A percentile compares a stretch with the other conserved stretches of the same genome.
Conservation (phyloP, 768 basidiomycete genomes). For the Boletus pseudopeckii region DNA sequence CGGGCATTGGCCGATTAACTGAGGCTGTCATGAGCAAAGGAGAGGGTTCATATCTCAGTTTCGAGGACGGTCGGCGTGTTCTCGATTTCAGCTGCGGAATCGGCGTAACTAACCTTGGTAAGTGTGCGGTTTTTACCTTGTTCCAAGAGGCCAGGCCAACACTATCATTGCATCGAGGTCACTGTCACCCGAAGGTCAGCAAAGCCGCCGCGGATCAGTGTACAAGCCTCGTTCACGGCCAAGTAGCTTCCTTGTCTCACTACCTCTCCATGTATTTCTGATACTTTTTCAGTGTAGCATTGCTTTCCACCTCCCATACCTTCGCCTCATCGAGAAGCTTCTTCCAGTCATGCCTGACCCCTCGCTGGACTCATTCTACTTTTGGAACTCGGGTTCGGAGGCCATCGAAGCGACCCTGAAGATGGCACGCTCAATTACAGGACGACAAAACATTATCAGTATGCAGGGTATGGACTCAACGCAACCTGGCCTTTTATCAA, state of each 20-base stretch:
- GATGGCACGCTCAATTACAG: slow-evolving; percentile 75
- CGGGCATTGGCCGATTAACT: slow-evolving; percentile 40
- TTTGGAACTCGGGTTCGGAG: slow-evolving; percentile 96
- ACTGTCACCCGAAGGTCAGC: slow-evolving; percentile 85
- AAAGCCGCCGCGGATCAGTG: slow-evolving; percentile 88
- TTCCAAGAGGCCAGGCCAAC: neutral
- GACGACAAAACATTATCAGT: slow-evolving; percentile 81
- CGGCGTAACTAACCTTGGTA: slow-evolving; percentile 82
- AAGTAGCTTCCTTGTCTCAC: slow-evolving; percentile 41
- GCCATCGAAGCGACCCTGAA: slow-evolving; percentile 89
- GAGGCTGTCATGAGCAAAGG: slow-evolving; percentile 63
- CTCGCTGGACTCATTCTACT: slow-evolving; percentile 93
- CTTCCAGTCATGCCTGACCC: slow-evolving; percentile 87
- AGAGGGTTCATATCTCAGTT: slow-evolving; percentile 68
- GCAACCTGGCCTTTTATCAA: neutral
- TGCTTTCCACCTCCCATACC: slow-evolving; percentile 81
- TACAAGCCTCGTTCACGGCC: slow-evolving; percentile 72
- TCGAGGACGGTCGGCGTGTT: slow-evolving; percentile 67
- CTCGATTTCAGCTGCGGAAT: slow-evolving; percentile 90
- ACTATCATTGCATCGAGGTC: slow-evolving; percentile 45
- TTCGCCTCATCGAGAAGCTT: slow-evolving; percentile 80
- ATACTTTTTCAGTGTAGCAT: slow-evolving; percentile 72
- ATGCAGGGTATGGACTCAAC: slow-evolving; percentile 66
- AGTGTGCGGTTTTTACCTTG: slow-evolving; percentile 10
- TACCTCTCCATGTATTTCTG: neutral